These are phyloP conservation scores for Coniella lustricola DNA, from an alignment of 2,329 filamentous ascomycete species.

Conservation along the genomic window DNA sequence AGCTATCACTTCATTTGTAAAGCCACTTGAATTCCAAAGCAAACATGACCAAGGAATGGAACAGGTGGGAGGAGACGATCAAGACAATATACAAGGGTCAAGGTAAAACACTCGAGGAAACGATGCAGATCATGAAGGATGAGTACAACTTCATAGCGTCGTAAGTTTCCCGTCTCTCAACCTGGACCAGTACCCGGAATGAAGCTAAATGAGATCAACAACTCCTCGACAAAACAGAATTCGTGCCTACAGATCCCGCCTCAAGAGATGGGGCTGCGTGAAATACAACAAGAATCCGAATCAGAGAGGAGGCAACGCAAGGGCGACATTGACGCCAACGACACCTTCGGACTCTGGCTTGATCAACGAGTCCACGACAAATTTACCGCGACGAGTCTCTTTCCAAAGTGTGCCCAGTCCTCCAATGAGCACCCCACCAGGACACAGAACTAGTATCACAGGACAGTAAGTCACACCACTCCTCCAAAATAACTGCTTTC, in stretches of 20 bases:
- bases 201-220: no score
- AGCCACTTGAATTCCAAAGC: not conserved
- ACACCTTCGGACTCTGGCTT: not conserved
- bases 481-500: no score
- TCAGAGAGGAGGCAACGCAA: not conserved
- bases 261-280: constrained; percentile 37
- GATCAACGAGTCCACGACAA: not conserved
- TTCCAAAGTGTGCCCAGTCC: not conserved
- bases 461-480: not conserved
- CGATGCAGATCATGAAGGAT: constrained; percentile 32
- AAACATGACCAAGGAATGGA: constrained; percentile 40
- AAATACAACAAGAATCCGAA: constrained; percentile 34
- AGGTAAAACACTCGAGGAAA: constrained; percentile 33
- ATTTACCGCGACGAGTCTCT: no score
- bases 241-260: constrained; percentile 43
- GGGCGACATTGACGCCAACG: not conserved
- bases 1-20: no score
- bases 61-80: constrained; percentile 29
- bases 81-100: constrained; percentile 33
- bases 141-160: constrained; percentile 35
- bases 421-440: no score
- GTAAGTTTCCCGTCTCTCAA: constrained; percentile 25
- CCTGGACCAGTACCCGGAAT: no score
- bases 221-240: constrained; percentile 20
- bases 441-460: not conserved